A percentile compares a stretch with the other conserved stretches of the same genome.
phyloP scores from a whole-genome alignment of 345 rosid species.

The Firmiana major region DNA sequence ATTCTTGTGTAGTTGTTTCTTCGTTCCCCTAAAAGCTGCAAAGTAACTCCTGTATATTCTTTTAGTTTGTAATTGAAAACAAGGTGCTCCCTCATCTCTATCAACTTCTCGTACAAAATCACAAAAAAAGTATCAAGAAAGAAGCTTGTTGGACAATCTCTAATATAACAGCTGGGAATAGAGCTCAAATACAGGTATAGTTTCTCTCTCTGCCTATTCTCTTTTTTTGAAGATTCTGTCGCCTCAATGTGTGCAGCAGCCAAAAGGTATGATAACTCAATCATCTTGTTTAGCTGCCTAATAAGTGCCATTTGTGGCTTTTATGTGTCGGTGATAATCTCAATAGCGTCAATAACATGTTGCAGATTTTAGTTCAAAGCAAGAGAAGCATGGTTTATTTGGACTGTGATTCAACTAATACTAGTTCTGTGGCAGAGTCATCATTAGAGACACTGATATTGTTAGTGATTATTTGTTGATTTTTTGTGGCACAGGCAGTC shows the following conservation, averaged over 20 bases:
- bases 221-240: neutral
- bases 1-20: constrained; percentile 4
- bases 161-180: constrained; percentile 83
- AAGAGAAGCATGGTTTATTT: neutral
- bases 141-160: constrained; percentile 94
- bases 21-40: neutral
- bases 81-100: constrained; percentile 64
- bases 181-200: constrained; percentile 71
- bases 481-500: constrained; percentile 47
- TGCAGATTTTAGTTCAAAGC: neutral
- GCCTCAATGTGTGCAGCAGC: neutral
- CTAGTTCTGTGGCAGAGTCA: neutral
- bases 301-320: neutral
- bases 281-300: neutral
- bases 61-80: constrained; percentile 69
- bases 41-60: constrained; percentile 12
- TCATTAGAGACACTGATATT: neutral
- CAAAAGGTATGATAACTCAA: neutral
- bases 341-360: neutral
- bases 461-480: neutral
- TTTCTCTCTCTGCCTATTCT: neutral
- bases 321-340: neutral
- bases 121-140: constrained; percentile 82
- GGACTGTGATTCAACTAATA: neutral
- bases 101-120: constrained; percentile 67